Percentiles rank a stretch among this genome's conserved stretches.
phyloP scores from a whole-genome alignment of 179 eudicot genomes.

The Drosera spatulata region DNA sequence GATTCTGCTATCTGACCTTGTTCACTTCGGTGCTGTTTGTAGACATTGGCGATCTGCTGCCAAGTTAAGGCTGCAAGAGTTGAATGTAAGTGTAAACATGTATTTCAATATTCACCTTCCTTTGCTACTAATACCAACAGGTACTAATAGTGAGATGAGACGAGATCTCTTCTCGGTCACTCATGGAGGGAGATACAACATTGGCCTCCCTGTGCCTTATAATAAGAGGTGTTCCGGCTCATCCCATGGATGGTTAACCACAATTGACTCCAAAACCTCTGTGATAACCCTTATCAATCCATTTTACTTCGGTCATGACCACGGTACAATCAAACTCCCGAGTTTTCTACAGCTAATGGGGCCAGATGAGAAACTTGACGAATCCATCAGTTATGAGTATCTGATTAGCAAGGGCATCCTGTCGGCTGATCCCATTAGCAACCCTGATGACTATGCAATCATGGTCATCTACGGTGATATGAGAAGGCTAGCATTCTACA shows the following conservation, averaged over 20 bases:
- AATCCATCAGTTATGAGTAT: conserved; percentile 1
- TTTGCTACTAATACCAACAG: conserved; percentile 5
- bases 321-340: conserved; percentile 11
- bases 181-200: conserved; percentile 6
- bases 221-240: conserved; percentile 14
- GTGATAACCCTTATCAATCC: conserved; percentile 10
- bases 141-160: background rate
- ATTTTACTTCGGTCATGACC: conserved; percentile 8
- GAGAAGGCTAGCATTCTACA: conserved; percentile 8
- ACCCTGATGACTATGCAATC: conserved; percentile 6
- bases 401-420: conserved; percentile 12
- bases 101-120: conserved; percentile 5
- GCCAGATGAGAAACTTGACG: background rate
- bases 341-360: conserved; percentile 10
- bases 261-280: conserved; percentile 7
- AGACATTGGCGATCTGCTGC: conserved; percentile 10
- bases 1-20: conserved; percentile 12
- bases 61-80: conserved; percentile 2
- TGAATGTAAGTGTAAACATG: conserved; percentile 7
- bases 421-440: conserved; percentile 8
- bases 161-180: conserved; percentile 4
- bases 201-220: conserved; percentile 6
- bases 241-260: conserved; percentile 15
- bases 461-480: conserved; percentile 12
- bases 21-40: conserved; percentile 8